Evolutionary conservation across 768 basidiomycete species (phyloP).

Genomic region (Gautieria morchelliformis): DNA sequence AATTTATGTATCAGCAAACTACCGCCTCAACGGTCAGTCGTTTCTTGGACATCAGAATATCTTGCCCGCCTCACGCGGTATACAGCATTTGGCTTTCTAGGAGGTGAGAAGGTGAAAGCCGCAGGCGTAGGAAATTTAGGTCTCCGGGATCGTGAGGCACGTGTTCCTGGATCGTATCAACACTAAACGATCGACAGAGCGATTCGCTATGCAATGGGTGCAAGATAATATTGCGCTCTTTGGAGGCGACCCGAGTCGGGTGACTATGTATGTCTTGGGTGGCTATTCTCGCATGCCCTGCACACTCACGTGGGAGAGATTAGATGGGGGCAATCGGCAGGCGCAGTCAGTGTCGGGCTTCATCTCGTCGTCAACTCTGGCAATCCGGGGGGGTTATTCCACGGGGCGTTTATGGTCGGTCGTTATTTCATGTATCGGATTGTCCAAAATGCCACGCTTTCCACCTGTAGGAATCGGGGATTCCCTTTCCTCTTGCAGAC

Average conservation of each 20-base stretch:
- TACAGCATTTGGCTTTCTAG: slow-evolving; percentile 12
- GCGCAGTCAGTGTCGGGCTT: slow-evolving; percentile 42
- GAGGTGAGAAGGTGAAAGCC: slow-evolving; percentile 5
- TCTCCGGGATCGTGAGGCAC: slow-evolving; percentile 12
- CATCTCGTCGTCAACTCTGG: slow-evolving; percentile 43
- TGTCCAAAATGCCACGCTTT: not conserved
- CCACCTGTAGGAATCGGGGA: slow-evolving; percentile 28
- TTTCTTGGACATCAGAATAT: not conserved
- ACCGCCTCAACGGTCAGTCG: slow-evolving; percentile 26
- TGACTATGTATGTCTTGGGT: slow-evolving; percentile 1
- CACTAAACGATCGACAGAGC: not conserved
- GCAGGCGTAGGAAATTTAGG: slow-evolving; percentile 13
- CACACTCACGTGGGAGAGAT: not conserved
- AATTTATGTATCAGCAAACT: slow-evolving; percentile 32
- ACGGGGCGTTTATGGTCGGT: slow-evolving; percentile 36
- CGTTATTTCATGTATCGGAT: not conserved
- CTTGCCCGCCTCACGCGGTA: not conserved
- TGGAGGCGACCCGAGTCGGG: slow-evolving; percentile 23
- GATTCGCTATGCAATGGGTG: slow-evolving; percentile 27
- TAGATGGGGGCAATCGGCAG: slow-evolving; percentile 49
- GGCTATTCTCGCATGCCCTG: not conserved
- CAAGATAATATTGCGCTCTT: slow-evolving; percentile 26
- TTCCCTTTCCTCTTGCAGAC: slow-evolving; percentile 34
- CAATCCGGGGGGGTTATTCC: slow-evolving; percentile 36
- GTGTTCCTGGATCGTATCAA: not conserved